A percentile compares a stretch with the other conserved stretches of the same genome.
Conservation (phyloP, 148 eudicot genomes). For the Vaccinium myrtillus region DNA sequence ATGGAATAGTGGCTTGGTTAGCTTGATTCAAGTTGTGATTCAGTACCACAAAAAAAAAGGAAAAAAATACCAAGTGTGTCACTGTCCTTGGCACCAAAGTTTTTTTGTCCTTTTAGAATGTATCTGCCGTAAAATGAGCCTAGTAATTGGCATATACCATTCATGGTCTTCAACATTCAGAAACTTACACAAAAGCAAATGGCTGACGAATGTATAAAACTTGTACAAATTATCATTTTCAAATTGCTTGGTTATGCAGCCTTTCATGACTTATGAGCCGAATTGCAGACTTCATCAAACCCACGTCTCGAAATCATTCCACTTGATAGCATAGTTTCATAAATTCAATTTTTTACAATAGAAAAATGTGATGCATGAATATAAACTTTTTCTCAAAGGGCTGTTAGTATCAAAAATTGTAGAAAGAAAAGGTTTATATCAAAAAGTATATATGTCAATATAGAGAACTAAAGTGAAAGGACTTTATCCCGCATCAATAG, state of each 20-base stretch:
- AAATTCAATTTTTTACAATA: neutral
- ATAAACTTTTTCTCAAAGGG: neutral
- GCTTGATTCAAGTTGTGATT: neutral
- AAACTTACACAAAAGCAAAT: neutral
- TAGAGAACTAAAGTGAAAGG: neutral
- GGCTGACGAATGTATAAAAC: neutral
- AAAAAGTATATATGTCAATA: too few relatives aligned
- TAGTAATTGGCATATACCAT: neutral
- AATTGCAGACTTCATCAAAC: constrained; percentile 2
- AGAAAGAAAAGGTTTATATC: neutral
- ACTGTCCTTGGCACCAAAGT: neutral
- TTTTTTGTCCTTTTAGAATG: neutral
- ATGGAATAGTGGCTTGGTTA: neutral
- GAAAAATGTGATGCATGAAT: neutral
- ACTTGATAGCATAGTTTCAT: neutral
- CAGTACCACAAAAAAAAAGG: too few relatives aligned
- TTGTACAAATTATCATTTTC: neutral
- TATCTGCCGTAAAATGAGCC: neutral
- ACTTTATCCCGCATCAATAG: neutral
- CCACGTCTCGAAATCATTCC: neutral
- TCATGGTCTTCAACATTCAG: neutral
- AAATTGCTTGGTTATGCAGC: neutral
- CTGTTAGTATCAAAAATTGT: neutral
- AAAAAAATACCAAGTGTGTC: neutral
- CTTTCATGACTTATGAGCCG: neutral